A percentile compares a stretch with the other conserved stretches of the same genome.
These are phyloP conservation scores for Chloris gayana DNA, from an alignment of 176 grass and related monocot genomes.

Conservation along the genomic window DNA sequence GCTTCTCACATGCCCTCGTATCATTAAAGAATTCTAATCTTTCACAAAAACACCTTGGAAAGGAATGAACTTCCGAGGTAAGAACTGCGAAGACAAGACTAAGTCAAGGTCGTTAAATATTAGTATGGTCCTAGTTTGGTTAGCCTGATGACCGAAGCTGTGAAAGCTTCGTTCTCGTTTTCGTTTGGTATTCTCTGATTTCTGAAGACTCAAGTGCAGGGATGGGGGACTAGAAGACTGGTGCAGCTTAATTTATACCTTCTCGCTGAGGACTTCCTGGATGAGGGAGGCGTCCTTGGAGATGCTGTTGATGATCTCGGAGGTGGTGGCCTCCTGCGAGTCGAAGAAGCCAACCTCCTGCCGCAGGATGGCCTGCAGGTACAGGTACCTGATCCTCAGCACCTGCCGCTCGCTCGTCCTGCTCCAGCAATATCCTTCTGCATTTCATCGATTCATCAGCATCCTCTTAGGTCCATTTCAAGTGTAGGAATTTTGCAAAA, in stretches of 20 bases:
- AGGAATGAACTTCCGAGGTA: constrained; percentile 11
- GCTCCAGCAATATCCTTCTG: constrained; percentile 99
- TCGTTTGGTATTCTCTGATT: not conserved
- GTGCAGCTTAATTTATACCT: constrained; percentile 52
- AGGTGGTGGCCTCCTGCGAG: constrained; percentile 88
- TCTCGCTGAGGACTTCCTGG: constrained; percentile 99
- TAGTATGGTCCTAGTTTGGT: not conserved
- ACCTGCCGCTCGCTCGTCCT: constrained; percentile 99
- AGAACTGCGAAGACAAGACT: not conserved
- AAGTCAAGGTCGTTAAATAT: constrained; percentile 3
- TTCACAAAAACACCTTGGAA: not conserved
- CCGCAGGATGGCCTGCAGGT: constrained; percentile 88
- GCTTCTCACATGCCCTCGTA: not conserved
- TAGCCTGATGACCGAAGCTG: not conserved
- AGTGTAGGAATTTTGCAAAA: not conserved
- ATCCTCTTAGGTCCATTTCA: not conserved
- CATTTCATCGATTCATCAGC: not conserved
- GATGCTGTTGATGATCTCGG: constrained; percentile 98
- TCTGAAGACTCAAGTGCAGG: not conserved
- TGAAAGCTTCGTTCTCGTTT: not conserved
- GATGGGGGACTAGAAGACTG: not conserved
- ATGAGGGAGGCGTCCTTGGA: constrained; percentile 90
- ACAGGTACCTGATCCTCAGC: constrained; percentile 81
- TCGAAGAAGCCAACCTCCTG: constrained; percentile 98
- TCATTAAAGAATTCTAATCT: constrained; percentile 20